Percentiles rank a stretch among this genome's conserved stretches.
These are phyloP conservation scores for Nicotiana attenuata DNA, from an alignment of 257 asterid genomes.

Conservation along the genomic window DNA sequence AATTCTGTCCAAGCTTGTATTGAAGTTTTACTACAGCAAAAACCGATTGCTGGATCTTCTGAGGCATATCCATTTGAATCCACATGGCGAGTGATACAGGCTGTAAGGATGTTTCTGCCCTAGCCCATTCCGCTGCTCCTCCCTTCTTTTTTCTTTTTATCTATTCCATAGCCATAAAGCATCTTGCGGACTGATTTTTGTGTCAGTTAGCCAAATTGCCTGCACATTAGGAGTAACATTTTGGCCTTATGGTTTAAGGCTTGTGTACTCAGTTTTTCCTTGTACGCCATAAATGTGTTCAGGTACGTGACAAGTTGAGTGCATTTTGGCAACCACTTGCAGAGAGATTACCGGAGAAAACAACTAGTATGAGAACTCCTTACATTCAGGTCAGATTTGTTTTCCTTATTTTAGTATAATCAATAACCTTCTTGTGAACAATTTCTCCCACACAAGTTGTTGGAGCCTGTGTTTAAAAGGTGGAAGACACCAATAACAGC, in stretches of 20 bases:
- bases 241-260: background rate
- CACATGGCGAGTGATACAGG: constrained; percentile 77
- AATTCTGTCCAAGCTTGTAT: constrained; percentile 77
- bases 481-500: background rate
- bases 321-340: constrained; percentile 68
- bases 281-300: constrained; percentile 8
- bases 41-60: constrained; percentile 44
- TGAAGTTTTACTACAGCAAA: constrained; percentile 55
- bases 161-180: background rate
- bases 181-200: background rate
- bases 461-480: background rate
- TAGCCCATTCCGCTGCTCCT: background rate
- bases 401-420: background rate
- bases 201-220: background rate
- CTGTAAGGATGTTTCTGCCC: constrained; percentile 34
- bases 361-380: constrained; percentile 34
- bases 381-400: constrained; percentile 34
- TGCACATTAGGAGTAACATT: background rate
- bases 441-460: background rate
- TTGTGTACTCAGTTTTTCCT: background rate
- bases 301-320: constrained; percentile 65
- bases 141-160: background rate
- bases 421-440: background rate
- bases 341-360: constrained; percentile 40
- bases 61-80: constrained; percentile 74